Evolutionary conservation across 1,139 yeast genomes (phyloP).

Genomic region (Debaryomyces subglobosus): DNA sequence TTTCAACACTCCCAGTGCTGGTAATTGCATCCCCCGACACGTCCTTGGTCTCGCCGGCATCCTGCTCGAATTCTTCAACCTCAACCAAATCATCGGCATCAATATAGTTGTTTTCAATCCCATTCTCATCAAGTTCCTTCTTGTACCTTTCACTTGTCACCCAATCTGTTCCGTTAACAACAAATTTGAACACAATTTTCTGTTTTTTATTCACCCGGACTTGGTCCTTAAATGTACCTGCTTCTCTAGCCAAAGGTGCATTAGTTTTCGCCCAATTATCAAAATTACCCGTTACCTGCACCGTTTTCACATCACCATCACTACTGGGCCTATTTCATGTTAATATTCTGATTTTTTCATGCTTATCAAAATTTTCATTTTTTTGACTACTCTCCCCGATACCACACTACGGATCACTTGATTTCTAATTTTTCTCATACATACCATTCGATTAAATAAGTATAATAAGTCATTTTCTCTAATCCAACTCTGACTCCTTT

Average conservation of each 20-base stretch:
- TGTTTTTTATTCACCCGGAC: conserved; percentile 25
- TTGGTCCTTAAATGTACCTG: conserved; percentile 17
- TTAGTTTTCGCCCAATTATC: conserved; percentile 40
- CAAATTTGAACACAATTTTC: conserved; percentile 38
- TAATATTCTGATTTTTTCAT: conserved; percentile 8
- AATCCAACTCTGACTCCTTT: conserved; percentile 1
- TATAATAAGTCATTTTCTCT: conserved; percentile 20
- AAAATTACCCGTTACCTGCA: conserved; percentile 47
- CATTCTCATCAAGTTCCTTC: conserved; percentile 35
- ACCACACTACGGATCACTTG: conserved; percentile 1
- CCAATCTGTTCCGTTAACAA: conserved; percentile 42
- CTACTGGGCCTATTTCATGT: conserved; percentile 16
- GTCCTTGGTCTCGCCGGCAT: conserved; percentile 2
- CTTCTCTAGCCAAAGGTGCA: conserved; percentile 19
- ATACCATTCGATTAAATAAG: conserved; percentile 25
- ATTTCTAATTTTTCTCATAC: conserved; percentile 12
- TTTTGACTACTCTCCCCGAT: neutral
- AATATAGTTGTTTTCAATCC: conserved; percentile 42
- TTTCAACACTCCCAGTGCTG: conserved; percentile 1
- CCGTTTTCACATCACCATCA: conserved; percentile 21
- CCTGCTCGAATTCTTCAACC: conserved; percentile 14
- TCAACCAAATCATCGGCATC: conserved; percentile 29
- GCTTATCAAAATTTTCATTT: neutral
- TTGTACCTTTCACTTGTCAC: conserved; percentile 28
- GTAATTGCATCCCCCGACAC: neutral